Evolutionary conservation across 768 basidiomycete species (phyloP).

Genomic region (Dentipellis fragilis): DNA sequence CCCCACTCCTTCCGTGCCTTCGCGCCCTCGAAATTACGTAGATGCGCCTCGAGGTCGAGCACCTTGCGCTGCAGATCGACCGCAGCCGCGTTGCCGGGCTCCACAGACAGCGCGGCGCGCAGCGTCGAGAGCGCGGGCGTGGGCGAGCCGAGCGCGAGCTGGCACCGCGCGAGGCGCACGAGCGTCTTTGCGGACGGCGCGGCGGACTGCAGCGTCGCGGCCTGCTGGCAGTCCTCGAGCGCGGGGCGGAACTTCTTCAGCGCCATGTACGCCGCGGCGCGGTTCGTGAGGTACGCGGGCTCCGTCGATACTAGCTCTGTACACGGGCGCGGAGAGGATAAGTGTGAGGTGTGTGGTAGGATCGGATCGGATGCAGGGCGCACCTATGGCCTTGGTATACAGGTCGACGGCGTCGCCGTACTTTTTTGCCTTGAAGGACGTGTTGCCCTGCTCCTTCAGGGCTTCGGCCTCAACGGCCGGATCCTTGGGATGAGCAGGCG

Average conservation of each 20-base stretch:
- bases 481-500: conserved; percentile 9
- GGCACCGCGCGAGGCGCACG: conserved; percentile 74
- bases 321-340: neutral
- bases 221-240: conserved; percentile 70
- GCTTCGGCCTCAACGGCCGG: conserved; percentile 41
- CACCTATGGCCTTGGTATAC: conserved; percentile 71
- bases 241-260: conserved; percentile 69
- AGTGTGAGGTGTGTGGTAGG: neutral
- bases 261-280: conserved; percentile 80
- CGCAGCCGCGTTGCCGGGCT: conserved; percentile 52
- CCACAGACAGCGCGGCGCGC: conserved; percentile 47
- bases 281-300: conserved; percentile 74
- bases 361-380: conserved; percentile 2
- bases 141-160: conserved; percentile 66
- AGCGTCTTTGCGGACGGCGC: conserved; percentile 68
- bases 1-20: conserved; percentile 59
- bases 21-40: conserved; percentile 53
- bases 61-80: conserved; percentile 53
- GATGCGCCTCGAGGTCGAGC: conserved; percentile 49
- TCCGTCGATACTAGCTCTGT: conserved; percentile 30
- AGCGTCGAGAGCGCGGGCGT: conserved; percentile 59
- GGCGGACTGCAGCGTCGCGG: conserved; percentile 50
- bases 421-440: conserved; percentile 54
- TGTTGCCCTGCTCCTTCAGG: conserved; percentile 68
- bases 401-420: conserved; percentile 63